A percentile compares a stretch with the other conserved stretches of the same genome.
phyloP scores from a whole-genome alignment of 1,284 basidiomycete species.

The Papiliotrema laurentii region DNA sequence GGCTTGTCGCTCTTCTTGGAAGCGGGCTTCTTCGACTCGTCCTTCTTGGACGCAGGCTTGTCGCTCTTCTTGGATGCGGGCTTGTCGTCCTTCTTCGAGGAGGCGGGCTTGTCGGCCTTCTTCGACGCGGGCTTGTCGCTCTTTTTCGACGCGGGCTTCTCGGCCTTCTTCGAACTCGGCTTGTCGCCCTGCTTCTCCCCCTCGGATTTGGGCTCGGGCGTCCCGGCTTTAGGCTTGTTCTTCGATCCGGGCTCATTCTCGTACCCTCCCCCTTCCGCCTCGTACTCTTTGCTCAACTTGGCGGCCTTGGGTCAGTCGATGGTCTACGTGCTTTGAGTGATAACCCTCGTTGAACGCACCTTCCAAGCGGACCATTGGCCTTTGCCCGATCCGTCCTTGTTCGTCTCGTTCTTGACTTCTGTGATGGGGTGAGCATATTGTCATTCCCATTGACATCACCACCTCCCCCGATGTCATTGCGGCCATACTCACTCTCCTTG shows the following conservation, averaged over 20 bases:
- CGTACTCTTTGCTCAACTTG: slow-evolving; percentile 49
- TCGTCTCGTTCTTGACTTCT: slow-evolving; percentile 47
- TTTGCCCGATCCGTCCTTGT: slow-evolving; percentile 47
- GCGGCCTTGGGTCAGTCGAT: slow-evolving; percentile 20
- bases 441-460: too few species aligned
- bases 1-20: slow-evolving; percentile 5
- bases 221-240: slow-evolving; percentile 48
- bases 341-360: too few species aligned
- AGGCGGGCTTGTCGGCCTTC: slow-evolving; percentile 6
- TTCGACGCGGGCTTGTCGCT: slow-evolving; percentile 5
- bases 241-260: slow-evolving; percentile 48
- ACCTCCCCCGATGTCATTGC: neutral
- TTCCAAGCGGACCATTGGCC: slow-evolving; percentile 50
- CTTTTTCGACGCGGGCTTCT: slow-evolving; percentile 5
- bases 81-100: slow-evolving; percentile 6
- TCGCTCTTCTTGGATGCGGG: slow-evolving; percentile 2
- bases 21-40: slow-evolving; percentile 3
- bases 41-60: slow-evolving; percentile 9
- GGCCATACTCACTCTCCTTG: slow-evolving; percentile 36
- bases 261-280: slow-evolving; percentile 47
- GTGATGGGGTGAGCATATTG: too few species aligned
- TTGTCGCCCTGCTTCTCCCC: slow-evolving; percentile 20
- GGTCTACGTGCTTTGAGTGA: neutral
- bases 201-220: slow-evolving; percentile 44
- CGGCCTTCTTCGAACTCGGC: slow-evolving; percentile 2